phyloP scores from a whole-genome alignment of 441 rosid genomes.

The Sinapis alba region DNA sequence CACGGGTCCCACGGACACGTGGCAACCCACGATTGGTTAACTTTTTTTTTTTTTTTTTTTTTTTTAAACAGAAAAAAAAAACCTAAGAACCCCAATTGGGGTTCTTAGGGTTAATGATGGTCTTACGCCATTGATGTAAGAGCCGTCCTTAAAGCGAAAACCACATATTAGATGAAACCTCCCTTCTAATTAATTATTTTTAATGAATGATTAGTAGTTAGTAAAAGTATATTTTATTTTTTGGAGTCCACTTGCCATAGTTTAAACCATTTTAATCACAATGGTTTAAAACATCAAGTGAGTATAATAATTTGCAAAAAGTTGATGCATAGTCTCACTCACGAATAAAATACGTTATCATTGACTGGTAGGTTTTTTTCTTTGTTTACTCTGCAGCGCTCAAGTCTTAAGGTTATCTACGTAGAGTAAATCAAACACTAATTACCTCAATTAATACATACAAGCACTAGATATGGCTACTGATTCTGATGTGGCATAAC shows the following conservation, averaged over 20 bases:
- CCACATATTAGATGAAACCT: conserved; percentile 27
- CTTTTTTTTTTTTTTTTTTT: too few species aligned
- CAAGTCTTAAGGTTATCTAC: background rate
- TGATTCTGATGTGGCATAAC: background rate
- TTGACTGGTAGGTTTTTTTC: background rate
- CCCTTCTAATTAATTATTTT: background rate
- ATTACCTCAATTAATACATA: background rate
- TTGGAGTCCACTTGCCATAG: conserved; percentile 8
- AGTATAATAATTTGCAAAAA: background rate
- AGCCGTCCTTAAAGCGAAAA: conserved; percentile 31
- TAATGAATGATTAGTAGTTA: background rate
- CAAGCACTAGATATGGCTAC: background rate
- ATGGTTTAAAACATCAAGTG: conserved; percentile 2
- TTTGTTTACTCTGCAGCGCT: background rate
- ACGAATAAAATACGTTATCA: conserved; percentile 1
- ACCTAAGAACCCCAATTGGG: too few species aligned
- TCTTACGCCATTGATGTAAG: background rate
- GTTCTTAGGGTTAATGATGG: too few species aligned
- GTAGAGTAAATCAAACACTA: background rate
- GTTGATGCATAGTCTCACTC: conserved; percentile 22
- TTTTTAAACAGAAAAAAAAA: too few species aligned
- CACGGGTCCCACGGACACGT: too few species aligned
- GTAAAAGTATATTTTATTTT: background rate
- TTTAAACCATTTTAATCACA: background rate
- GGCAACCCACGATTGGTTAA: too few species aligned